Evolutionary conservation across 2,329 filamentous ascomycete genomes (phyloP), one percentile per base, ranked within the genome.

Genomic region (Xylariales sp.): DNA sequence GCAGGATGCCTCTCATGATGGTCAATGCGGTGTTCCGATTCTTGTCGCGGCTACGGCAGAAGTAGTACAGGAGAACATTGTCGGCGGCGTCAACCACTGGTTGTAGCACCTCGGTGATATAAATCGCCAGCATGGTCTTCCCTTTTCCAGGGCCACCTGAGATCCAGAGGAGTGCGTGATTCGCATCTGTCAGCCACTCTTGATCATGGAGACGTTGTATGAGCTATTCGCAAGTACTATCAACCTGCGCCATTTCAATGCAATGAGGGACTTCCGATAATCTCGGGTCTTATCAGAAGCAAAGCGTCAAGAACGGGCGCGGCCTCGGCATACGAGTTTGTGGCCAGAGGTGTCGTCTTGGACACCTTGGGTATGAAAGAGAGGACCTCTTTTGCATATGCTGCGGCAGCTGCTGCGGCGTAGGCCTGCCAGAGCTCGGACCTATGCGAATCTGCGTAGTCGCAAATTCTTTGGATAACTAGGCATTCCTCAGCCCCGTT

Each of bases 191-290:
- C 36, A 64, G 53, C 62, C 62, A 64, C 53, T 58, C 62, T 53
- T 58, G 52, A 10, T 64, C 58, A 16, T 34, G 14, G 2, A 28
- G 62, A 46, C 58, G 62, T 41, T 30, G 53, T 58, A 58, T 52
- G 45, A 64, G 53, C 62, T 45, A 64, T 58, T 64, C 62, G 46
- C 62, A 64, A 53, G 62, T 64, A 23, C 62, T 53, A 34, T 58
- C 54, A 23, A 64, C 53, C 62, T 58, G 1, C 62, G 62, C 0
- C 54, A 54, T n/a, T 64, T 64, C 28, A 64, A 53, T 52, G 62
- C 62, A 6, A 64, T 58, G 4, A 64, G 55, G 10, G 62, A 64
- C 5, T 34, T 64, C 46, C 62, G 54, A 9, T 64, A 53, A 64
- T 54, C 36, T 64, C 62, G 16, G 56, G 55, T 59, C 62, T 64